Percentiles rank a stretch among this genome's conserved stretches.
These are phyloP conservation scores for Xylaria longipes DNA, from an alignment of 495 filamentous ascomycete species.

Conservation along the genomic window DNA sequence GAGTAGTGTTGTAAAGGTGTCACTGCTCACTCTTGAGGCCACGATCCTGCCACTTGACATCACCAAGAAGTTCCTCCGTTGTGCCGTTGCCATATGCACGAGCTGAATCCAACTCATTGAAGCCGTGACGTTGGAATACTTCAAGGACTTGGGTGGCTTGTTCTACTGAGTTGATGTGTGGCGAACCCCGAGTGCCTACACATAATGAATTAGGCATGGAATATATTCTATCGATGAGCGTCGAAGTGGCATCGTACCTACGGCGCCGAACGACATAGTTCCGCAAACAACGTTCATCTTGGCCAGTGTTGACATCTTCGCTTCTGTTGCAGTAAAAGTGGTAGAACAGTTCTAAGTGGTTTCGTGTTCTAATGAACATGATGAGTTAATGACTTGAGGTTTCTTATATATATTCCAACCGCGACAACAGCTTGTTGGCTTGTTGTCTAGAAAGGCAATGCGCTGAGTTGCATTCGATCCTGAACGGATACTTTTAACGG, in stretches of 20 bases:
- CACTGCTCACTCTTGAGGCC: constrained; percentile 43
- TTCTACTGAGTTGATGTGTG: constrained; percentile 34
- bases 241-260: not conserved
- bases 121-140: constrained; percentile 59
- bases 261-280: constrained; percentile 35
- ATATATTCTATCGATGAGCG: not conserved
- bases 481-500: not conserved
- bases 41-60: constrained; percentile 53
- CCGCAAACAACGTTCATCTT: constrained; percentile 29
- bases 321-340: not conserved
- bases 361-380: not conserved
- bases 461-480: not conserved
- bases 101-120: constrained; percentile 66
- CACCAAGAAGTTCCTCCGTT: constrained; percentile 57
- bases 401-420: not conserved
- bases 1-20: not conserved
- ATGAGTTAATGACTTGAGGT: not conserved
- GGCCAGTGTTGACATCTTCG: constrained; percentile 4
- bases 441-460: not conserved
- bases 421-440: not conserved
- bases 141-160: constrained; percentile 49
- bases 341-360: not conserved
- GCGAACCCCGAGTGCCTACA: constrained; percentile 26
- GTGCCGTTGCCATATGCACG: constrained; percentile 58
- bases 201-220: not conserved